Percentiles rank a stretch among this genome's conserved stretches.
phyloP scores from a whole-genome alignment of 2,329 filamentous ascomycete species.

The Fusarium palustre region DNA sequence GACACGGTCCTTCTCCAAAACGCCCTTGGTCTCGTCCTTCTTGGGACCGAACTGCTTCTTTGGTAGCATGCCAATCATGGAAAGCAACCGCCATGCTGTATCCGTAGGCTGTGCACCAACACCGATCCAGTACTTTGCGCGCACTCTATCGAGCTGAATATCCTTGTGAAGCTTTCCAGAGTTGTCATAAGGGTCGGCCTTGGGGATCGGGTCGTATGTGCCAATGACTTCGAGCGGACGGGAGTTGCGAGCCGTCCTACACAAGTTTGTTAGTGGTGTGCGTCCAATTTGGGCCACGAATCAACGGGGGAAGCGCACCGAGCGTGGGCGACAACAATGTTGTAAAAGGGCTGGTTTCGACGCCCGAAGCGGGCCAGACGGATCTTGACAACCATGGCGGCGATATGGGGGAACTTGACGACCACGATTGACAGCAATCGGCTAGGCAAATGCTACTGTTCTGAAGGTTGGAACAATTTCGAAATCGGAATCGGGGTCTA shows the following conservation, averaged over 20 bases:
- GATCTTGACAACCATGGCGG: constrained; percentile 88
- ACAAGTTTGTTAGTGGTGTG: constrained; percentile 12
- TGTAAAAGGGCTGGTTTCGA: constrained; percentile 91
- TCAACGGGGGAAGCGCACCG: constrained; percentile 68
- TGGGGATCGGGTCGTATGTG: constrained; percentile 77
- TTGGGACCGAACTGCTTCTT: constrained; percentile 54
- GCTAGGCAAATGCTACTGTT: constrained; percentile 20
- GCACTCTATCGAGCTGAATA: constrained; percentile 82
- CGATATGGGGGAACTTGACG: constrained; percentile 32
- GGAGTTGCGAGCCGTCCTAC: constrained; percentile 84
- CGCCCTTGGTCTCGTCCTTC: constrained; percentile 42
- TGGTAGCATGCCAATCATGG: constrained; percentile 72
- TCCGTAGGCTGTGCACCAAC: constrained; percentile 96
- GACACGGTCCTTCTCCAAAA: constrained; percentile 46
- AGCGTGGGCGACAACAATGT: constrained; percentile 95
- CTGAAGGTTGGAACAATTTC: constrained; percentile 49
- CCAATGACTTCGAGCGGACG: constrained; percentile 94
- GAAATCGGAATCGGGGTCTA: constrained; percentile 44
- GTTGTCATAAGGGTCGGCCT: constrained; percentile 68
- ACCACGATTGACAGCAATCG: constrained; percentile 20
- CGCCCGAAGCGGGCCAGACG: constrained; percentile 94
- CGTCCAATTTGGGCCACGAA: neutral
- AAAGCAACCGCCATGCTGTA: constrained; percentile 85
- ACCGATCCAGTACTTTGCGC: constrained; percentile 95
- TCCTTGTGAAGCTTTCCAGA: constrained; percentile 86